These are phyloP conservation scores for Combretum micranthum DNA, from an alignment of 345 rosid genomes.

Conservation along the genomic window DNA sequence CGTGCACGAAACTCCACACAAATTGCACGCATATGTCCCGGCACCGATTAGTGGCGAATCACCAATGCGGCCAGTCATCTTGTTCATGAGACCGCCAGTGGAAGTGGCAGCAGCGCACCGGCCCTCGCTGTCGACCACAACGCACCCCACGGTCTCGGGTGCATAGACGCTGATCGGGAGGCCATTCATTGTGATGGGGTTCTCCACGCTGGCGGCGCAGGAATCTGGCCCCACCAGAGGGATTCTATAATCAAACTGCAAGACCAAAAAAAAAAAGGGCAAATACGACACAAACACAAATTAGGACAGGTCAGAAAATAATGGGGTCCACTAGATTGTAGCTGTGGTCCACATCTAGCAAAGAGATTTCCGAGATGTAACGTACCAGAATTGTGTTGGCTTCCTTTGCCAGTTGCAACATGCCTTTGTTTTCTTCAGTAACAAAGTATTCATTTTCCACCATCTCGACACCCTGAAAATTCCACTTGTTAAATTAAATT, in stretches of 20 bases:
- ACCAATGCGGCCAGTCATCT: constrained; percentile 79
- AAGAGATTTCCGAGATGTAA: background rate
- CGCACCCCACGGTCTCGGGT: constrained; percentile 95
- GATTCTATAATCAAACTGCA: constrained; percentile 83
- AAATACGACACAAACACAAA: too few relatives aligned
- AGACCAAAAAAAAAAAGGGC: background rate
- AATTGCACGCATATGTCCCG: constrained; percentile 77
- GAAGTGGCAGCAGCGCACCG: constrained; percentile 92
- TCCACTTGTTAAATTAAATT: background rate
- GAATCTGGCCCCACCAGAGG: constrained; percentile 36
- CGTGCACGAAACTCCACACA: constrained; percentile 82
- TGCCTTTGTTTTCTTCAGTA: constrained; percentile 81
- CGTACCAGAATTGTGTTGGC: constrained; percentile 87
- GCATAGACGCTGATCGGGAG: constrained; percentile 86
- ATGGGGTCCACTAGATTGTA: background rate
- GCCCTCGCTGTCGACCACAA: constrained; percentile 74
- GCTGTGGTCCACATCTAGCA: too few relatives aligned
- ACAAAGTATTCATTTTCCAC: constrained; percentile 78
- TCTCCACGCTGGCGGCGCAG: constrained; percentile 53
- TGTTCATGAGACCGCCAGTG: constrained; percentile 94
- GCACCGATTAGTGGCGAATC: constrained; percentile 97
- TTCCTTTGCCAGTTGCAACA: constrained; percentile 82
- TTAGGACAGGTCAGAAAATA: background rate
- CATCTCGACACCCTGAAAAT: constrained; percentile 62
- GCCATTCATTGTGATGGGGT: constrained; percentile 70